Evolutionary conservation across 257 asterid species (phyloP).

Genomic region (Gynochthodes officinalis): DNA sequence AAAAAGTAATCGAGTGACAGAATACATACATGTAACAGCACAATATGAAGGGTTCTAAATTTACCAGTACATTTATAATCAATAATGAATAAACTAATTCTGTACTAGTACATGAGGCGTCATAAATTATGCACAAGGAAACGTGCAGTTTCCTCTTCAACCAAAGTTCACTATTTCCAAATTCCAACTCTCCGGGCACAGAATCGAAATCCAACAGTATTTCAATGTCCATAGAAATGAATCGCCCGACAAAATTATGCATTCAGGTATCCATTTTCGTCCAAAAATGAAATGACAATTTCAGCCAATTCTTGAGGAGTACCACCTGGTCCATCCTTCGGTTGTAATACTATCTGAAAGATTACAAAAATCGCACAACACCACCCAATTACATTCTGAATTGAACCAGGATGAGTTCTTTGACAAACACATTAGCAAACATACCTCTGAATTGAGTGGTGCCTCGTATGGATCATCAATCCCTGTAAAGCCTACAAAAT

Average conservation of each 20-base stretch:
- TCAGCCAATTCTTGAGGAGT: conserved; percentile 74
- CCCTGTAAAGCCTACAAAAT: conserved; percentile 84
- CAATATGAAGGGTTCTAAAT: neutral
- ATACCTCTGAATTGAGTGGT: conserved; percentile 84
- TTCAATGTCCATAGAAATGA: conserved; percentile 4
- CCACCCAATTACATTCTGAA: no score
- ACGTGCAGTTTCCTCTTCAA: conserved; percentile 13
- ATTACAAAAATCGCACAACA: conserved; percentile 14
- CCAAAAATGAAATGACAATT: conserved; percentile 61
- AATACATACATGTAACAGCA: neutral
- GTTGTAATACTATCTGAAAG: conserved; percentile 73
- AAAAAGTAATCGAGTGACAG: no score
- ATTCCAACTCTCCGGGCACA: no score
- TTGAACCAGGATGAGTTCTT: no score
- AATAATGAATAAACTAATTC: neutral
- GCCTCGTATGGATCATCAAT: conserved; percentile 96
- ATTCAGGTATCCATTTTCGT: conserved; percentile 62
- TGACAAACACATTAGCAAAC: no score
- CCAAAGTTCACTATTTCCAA: neutral
- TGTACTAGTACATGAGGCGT: conserved; percentile 1
- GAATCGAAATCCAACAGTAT: neutral
- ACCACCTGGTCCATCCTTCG: conserved; percentile 51
- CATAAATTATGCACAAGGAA: conserved; percentile 16
- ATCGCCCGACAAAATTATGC: conserved; percentile 30
- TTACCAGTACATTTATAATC: neutral